A percentile compares a stretch with the other conserved stretches of the same genome.
These are phyloP conservation scores for Aureobasidium namibiae DNA, from an alignment of 2,329 filamentous ascomycete species.

Conservation along the genomic window DNA sequence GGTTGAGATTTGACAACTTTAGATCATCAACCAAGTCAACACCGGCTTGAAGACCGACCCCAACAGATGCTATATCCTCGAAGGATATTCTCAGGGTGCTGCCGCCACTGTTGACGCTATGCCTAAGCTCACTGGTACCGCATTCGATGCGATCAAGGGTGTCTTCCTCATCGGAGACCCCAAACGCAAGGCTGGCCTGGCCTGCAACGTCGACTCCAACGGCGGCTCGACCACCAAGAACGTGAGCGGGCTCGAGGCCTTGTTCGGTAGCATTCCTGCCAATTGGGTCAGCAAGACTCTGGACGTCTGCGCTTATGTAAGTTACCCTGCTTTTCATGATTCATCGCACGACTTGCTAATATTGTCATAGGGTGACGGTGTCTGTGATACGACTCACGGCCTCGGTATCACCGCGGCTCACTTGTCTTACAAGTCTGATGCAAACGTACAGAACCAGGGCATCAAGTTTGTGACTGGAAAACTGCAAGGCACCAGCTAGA, in stretches of 20 bases:
- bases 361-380: conserved; percentile 26
- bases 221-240: conserved; percentile 27
- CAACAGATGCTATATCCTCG: conserved; percentile 29
- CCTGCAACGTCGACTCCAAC: conserved; percentile 30
- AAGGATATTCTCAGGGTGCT: conserved; percentile 32
- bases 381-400: conserved; percentile 29
- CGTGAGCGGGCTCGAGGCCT: conserved; percentile 22
- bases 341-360: background rate
- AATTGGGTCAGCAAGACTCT: conserved; percentile 29
- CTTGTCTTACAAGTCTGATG: conserved; percentile 22
- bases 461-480: conserved; percentile 19
- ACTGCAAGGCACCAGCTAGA: conserved; percentile 6
- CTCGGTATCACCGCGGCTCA: conserved; percentile 25
- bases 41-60: conserved; percentile 20
- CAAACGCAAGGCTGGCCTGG: conserved; percentile 24
- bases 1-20: background rate
- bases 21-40: conserved; percentile 27
- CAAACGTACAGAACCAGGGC: conserved; percentile 25
- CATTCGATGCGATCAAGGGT: conserved; percentile 29
- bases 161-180: conserved; percentile 31
- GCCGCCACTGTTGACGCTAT: conserved; percentile 29
- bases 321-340: conserved; percentile 1
- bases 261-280: conserved; percentile 18
- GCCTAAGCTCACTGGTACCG: conserved; percentile 24
- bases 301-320: conserved; percentile 30